Evolutionary conservation across 768 basidiomycete species (phyloP).

Genomic region (Mycena leptocephala): DNA sequence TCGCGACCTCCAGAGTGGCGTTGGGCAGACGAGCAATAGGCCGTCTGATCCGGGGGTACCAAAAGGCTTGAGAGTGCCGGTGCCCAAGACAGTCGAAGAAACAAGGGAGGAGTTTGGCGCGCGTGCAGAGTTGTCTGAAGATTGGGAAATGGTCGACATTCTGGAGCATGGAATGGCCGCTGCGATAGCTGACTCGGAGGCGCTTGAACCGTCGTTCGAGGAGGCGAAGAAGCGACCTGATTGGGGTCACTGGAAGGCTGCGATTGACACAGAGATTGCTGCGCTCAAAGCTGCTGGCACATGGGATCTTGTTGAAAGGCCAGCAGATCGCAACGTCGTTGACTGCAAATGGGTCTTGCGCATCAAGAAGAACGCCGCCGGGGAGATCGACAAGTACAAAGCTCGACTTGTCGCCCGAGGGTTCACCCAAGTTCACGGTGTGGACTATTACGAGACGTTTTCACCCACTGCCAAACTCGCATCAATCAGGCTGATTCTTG

Average conservation of each 20-base stretch:
- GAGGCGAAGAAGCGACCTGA: constrained; percentile 16
- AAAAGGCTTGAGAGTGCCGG: background rate
- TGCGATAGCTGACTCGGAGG: constrained; percentile 35
- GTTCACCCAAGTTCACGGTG: too few relatives aligned
- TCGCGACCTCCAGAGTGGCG: constrained; percentile 2
- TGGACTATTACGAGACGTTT: too few relatives aligned
- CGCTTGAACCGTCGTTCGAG: constrained; percentile 23
- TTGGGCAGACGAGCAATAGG: background rate
- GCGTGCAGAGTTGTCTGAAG: background rate
- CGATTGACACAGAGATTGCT: background rate
- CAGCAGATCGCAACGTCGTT: too few relatives aligned
- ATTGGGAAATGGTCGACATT: background rate
- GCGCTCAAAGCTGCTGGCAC: too few relatives aligned
- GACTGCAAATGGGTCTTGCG: too few relatives aligned
- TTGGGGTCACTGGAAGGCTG: background rate
- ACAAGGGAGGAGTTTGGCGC: background rate
- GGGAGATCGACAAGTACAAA: too few relatives aligned
- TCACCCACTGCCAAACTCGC: too few relatives aligned
- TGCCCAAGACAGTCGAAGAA: background rate
- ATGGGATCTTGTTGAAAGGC: too few relatives aligned
- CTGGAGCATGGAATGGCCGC: constrained; percentile 35
- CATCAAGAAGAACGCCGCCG: too few relatives aligned
- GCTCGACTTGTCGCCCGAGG: too few relatives aligned
- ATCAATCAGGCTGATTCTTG: too few relatives aligned
- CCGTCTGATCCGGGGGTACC: background rate